phyloP scores from a whole-genome alignment of 78 protist species.

The Mastigamoeba balamuthi region DNA sequence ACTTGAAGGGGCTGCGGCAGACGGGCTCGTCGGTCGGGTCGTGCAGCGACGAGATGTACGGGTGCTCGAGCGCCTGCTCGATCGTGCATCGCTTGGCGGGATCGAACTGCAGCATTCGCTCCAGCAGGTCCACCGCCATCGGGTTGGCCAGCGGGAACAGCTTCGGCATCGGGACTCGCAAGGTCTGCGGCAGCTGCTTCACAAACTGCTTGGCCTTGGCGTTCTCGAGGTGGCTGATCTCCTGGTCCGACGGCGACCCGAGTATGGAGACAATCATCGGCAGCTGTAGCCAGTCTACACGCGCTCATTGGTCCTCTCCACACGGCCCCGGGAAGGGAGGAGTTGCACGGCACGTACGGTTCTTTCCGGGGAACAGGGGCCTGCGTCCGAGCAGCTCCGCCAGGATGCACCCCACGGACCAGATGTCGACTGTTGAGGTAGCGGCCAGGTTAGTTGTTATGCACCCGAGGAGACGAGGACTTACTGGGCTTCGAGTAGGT shows the following conservation, averaged over 20 bases:
- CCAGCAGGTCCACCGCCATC: constrained; percentile 72
- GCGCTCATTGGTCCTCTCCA: too few relatives aligned
- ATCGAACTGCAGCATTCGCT: constrained; percentile 70
- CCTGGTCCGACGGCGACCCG: too few relatives aligned
- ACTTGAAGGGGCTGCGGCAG: constrained; percentile 3
- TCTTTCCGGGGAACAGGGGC: constrained; percentile 52
- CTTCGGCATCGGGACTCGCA: constrained; percentile 25
- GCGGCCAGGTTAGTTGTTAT: too few relatives aligned
- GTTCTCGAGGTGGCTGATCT: too few relatives aligned
- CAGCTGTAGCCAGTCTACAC: too few relatives aligned
- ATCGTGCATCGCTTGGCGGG: constrained; percentile 77
- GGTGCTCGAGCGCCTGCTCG: constrained; percentile 63
- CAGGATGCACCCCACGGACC: constrained; percentile 79
- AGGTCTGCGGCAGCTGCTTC: neutral
- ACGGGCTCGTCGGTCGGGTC: constrained; percentile 47
- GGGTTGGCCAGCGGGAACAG: constrained; percentile 35
- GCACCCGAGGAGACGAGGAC: too few relatives aligned
- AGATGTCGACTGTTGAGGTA: constrained; percentile 55
- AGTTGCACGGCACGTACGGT: too few relatives aligned
- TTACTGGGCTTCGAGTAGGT: constrained; percentile 62
- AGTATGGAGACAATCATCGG: too few relatives aligned
- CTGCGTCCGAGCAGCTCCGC: constrained; percentile 61
- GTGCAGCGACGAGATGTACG: constrained; percentile 49
- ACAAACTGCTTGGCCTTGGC: constrained; percentile 16
- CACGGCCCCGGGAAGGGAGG: too few relatives aligned